These are phyloP conservation scores for Saposhnikovia divaricata DNA, from an alignment of 129 eudicot genomes.

Conservation along the genomic window DNA sequence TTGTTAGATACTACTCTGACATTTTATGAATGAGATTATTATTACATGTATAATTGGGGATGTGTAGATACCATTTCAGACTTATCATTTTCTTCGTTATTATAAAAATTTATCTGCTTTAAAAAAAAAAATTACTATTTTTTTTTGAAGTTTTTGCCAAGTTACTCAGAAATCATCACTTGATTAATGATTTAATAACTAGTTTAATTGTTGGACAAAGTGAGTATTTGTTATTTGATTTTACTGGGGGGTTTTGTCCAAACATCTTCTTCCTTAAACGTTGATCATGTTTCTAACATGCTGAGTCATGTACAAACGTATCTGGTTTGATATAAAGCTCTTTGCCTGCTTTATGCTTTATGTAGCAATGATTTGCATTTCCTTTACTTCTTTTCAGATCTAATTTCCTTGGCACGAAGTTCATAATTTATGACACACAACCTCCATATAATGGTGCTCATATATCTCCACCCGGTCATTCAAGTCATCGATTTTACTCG, in stretches of 20 bases:
- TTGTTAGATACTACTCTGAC: neutral
- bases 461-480: constrained; percentile 44
- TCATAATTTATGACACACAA: constrained; percentile 76
- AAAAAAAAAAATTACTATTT: no score
- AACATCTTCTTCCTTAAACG: neutral
- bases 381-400: constrained; percentile 36
- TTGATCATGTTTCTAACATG: neutral
- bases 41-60: no score
- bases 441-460: constrained; percentile 52
- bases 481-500: constrained; percentile 60
- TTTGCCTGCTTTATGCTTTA: neutral
- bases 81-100: neutral
- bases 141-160: no score
- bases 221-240: neutral
- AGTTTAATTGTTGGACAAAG: neutral
- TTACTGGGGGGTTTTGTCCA: neutral
- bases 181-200: neutral
- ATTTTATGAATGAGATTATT: neutral
- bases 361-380: neutral
- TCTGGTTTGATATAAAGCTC: neutral
- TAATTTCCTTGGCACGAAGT: constrained; percentile 82
- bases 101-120: no score
- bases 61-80: no score
- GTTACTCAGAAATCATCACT: no score
- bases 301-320: neutral